Base-by-base conservation (phyloP, 805 yeast species). In the Yarrowia yakushimensis region DNA sequence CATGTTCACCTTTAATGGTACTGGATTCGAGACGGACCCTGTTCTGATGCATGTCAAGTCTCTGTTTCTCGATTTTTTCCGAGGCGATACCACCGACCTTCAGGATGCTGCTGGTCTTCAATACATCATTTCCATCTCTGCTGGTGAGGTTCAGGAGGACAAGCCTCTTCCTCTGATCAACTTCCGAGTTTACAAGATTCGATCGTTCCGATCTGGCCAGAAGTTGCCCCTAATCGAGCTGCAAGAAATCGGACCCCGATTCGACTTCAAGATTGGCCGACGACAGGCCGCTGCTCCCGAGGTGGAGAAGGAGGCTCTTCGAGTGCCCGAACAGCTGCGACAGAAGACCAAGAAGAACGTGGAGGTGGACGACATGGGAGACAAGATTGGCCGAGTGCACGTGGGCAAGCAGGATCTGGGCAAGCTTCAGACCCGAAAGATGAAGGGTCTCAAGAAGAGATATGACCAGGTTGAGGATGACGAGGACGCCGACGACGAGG, bases 101-200 rank as follows among this genome's bases (percentile, higher is more conserved):
- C 91, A 90, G 71, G 99, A 94, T 73, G 96, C 93, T 46, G 96
- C 97, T 1, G 97, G 97, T 54, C 79, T 94, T 68, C 98, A 94
- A 75, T 88, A 90, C 73, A 87, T 94, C 60, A 90, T 94, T 67
- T 82, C 96, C 3, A 76, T 94, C 62, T 83, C 90, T 34, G 85
- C 87, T 1, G 86, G 87, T 17, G 94, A 88, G 68, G 92, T 88
- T 68, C 81, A 84, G 66, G 89, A 87, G 70, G 85, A 85, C 63
- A 81, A 80, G 65, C 80, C 83, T 42, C 80, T 92, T 66, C 97
- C 99, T 17, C 74, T 81, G 59, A 87, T 94, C 52, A 82, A 90
- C 70, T 93, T 94, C 82, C 84, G 99, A 77, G 97, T 91, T 30
- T 94, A 93, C 74, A 84, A 87, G 70, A 77, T 94, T 69, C 89